A percentile compares a stretch with the other conserved stretches of the same genome.
phyloP scores from a whole-genome alignment of 495 filamentous ascomycete species.

The Jackrogersella multiformis region DNA sequence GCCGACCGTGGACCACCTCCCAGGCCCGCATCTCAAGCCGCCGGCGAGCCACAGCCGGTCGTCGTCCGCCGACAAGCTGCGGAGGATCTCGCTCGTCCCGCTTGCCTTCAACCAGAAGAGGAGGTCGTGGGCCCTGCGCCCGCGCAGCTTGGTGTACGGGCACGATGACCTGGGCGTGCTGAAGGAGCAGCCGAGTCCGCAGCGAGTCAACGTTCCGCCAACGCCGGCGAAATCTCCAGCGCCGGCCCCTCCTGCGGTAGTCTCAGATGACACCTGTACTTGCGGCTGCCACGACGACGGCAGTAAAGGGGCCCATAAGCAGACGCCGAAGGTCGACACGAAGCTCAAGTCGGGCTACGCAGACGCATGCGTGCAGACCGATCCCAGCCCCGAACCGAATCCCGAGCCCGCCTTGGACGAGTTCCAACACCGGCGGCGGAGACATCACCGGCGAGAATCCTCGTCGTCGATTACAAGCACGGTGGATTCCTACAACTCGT shows the following conservation, averaged over 20 bases:
- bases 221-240: constrained; percentile 15
- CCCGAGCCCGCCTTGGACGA: constrained; percentile 5
- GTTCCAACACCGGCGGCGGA: constrained; percentile 3
- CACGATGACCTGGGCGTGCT: constrained; percentile 35
- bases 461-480: constrained; percentile 23
- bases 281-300: constrained; percentile 14
- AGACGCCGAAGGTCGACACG: not conserved
- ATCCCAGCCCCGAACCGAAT: constrained; percentile 18
- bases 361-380: constrained; percentile 41
- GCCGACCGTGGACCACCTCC: constrained; percentile 30
- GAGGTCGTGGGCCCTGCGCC: constrained; percentile 38
- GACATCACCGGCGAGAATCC: constrained; percentile 32
- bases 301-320: not conserved
- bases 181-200: constrained; percentile 43
- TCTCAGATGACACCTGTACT: not conserved
- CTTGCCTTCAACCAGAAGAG: constrained; percentile 33
- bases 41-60: constrained; percentile 32
- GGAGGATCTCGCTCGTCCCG: constrained; percentile 34
- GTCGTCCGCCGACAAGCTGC: constrained; percentile 37
- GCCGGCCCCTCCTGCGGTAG: not conserved
- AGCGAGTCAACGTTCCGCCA: not conserved
- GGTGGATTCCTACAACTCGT: constrained; percentile 18
- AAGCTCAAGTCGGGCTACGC: constrained; percentile 29
- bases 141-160: constrained; percentile 38
- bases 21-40: constrained; percentile 25